These are phyloP conservation scores for Entophlyctis luteolus DNA, from an alignment of 192 early-diverging fungal genomes.

Conservation along the genomic window DNA sequence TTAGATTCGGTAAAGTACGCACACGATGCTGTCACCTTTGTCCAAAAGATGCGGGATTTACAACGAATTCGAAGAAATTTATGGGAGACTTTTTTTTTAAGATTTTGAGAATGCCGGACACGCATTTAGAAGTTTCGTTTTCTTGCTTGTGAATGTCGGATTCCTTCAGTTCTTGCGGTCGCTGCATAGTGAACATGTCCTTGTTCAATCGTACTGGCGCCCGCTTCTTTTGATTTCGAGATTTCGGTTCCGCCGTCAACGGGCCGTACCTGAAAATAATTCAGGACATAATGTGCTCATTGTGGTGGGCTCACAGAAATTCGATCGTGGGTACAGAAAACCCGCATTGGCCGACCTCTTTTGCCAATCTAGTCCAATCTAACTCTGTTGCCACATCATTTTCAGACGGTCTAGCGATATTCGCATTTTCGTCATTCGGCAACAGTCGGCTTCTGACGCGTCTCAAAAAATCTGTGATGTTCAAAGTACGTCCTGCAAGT, in stretches of 20 bases:
- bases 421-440: slow-evolving; percentile 40
- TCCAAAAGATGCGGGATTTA: slow-evolving; percentile 84
- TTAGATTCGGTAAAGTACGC: background rate
- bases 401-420: no score
- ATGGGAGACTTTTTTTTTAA: slow-evolving; percentile 49
- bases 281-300: background rate
- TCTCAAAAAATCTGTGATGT: slow-evolving; percentile 71
- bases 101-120: slow-evolving; percentile 62
- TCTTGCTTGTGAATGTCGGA: slow-evolving; percentile 72
- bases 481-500: slow-evolving; percentile 70
- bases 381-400: slow-evolving; percentile 29
- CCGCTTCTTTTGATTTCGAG: slow-evolving; percentile 21
- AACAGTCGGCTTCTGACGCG: slow-evolving; percentile 55
- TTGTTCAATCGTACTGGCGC: slow-evolving; percentile 36
- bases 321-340: slow-evolving; percentile 63
- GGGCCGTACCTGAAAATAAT: slow-evolving; percentile 58
- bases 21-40: slow-evolving; percentile 48
- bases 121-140: slow-evolving; percentile 83
- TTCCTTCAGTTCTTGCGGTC: slow-evolving; percentile 56
- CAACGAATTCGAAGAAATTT: slow-evolving; percentile 74
- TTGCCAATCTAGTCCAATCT: slow-evolving; percentile 64
- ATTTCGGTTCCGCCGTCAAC: slow-evolving; percentile 59
- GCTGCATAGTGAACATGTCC: slow-evolving; percentile 43
- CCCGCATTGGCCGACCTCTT: slow-evolving; percentile 48
- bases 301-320: slow-evolving; percentile 62